Evolutionary conservation across 2,329 filamentous ascomycete genomes (phyloP).

Genomic region (Apiospora sp.): DNA sequence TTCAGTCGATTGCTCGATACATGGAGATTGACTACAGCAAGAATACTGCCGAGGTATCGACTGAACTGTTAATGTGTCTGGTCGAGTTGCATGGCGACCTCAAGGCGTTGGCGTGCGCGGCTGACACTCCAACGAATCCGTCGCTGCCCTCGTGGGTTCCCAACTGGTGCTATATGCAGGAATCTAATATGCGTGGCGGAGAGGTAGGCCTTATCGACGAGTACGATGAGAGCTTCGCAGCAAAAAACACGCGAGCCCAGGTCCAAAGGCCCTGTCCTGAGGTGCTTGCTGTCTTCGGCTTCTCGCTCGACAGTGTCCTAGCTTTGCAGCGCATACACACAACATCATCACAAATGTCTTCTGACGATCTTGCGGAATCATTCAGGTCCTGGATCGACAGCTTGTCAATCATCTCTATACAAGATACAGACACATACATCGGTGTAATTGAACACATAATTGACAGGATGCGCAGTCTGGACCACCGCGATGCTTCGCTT

Average conservation of each 20-base stretch:
- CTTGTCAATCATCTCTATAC: no score
- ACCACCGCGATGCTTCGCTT: background rate
- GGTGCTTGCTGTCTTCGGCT: background rate
- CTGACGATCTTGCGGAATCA: background rate
- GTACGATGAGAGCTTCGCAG: background rate
- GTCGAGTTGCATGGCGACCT: background rate
- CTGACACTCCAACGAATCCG: background rate
- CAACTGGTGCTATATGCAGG: conserved; percentile 9
- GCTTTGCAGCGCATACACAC: background rate
- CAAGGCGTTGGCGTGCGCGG: background rate
- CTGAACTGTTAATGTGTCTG: conserved; percentile 17
- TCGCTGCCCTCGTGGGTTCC: conserved; percentile 6
- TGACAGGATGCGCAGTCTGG: background rate
- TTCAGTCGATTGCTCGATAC: conserved; percentile 12
- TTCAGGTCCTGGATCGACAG: background rate
- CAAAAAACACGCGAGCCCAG: background rate
- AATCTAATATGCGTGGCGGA: background rate
- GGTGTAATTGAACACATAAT: background rate
- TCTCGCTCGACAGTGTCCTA: background rate
- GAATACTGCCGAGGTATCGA: conserved; percentile 5
- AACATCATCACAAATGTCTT: background rate
- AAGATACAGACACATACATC: background rate
- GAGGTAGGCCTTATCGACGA: conserved; percentile 6
- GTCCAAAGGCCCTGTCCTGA: background rate
- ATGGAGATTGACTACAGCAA: conserved; percentile 10